These are phyloP conservation scores for Chimonanthus praecox DNA, from an alignment of 164 flowering plant species.

Conservation along the genomic window DNA sequence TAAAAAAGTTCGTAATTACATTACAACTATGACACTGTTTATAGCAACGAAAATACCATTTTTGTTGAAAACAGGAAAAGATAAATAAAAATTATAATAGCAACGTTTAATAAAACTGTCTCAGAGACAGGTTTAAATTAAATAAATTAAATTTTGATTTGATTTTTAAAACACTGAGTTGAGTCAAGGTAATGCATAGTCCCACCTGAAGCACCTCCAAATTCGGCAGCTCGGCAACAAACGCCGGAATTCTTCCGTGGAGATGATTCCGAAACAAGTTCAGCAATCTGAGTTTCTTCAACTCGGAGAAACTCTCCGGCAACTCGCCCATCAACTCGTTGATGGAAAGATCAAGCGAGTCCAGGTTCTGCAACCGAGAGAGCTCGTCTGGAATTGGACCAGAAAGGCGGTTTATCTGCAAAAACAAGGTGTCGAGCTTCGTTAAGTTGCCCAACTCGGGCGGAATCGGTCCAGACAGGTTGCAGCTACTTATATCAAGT, in stretches of 20 bases:
- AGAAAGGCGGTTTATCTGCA: slow-evolving; percentile 53
- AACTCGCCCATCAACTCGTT: slow-evolving; percentile 66
- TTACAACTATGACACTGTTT: too few relatives aligned
- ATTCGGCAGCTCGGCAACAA: slow-evolving; percentile 59
- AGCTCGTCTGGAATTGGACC: slow-evolving; percentile 66
- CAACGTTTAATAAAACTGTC: too few relatives aligned
- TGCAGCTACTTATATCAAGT: slow-evolving; percentile 54
- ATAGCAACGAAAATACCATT: too few relatives aligned
- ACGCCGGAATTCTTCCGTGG: slow-evolving; percentile 55
- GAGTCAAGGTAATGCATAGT: too few relatives aligned
- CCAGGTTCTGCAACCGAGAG: slow-evolving; percentile 41
- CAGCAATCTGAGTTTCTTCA: slow-evolving; percentile 49
- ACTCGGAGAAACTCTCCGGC: slow-evolving; percentile 48
- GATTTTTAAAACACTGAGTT: too few relatives aligned
- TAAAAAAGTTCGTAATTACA: too few relatives aligned
- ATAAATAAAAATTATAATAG: too few relatives aligned
- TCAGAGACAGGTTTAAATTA: too few relatives aligned
- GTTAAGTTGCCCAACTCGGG: slow-evolving; percentile 41
- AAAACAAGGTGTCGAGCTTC: slow-evolving; percentile 50
- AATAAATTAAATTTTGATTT: too few relatives aligned
- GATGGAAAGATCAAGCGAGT: slow-evolving; percentile 63
- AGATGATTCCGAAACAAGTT: slow-evolving; percentile 63
- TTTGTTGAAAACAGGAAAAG: too few relatives aligned
- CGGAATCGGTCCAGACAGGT: slow-evolving; percentile 75
- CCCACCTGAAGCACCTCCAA: slow-evolving; percentile 51